phyloP scores from a whole-genome alignment of 495 filamentous ascomycete species.

The Letharia lupina region DNA sequence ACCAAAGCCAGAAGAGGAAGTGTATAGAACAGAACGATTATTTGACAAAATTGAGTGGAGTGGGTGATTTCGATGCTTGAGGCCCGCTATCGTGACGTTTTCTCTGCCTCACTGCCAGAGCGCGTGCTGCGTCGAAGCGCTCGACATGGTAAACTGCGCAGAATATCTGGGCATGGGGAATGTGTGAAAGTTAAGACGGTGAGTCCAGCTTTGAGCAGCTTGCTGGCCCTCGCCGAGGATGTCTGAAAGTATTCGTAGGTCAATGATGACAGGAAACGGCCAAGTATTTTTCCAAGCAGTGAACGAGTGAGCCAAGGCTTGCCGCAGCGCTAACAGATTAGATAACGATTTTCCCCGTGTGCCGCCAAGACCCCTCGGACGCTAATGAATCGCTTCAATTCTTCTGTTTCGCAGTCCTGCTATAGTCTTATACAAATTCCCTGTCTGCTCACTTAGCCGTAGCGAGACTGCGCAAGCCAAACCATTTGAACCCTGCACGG shows the following conservation, averaged over 20 bases:
- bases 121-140: background rate
- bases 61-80: constrained; percentile 3
- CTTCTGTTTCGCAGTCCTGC: background rate
- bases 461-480: too few relatives aligned
- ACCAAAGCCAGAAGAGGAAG: background rate
- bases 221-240: background rate
- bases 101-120: constrained; percentile 9
- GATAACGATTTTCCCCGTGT: background rate
- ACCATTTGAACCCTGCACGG: background rate
- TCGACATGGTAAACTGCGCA: background rate
- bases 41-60: constrained; percentile 10
- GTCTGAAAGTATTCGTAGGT: background rate
- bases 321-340: background rate
- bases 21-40: background rate
- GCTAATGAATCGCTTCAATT: background rate
- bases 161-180: background rate
- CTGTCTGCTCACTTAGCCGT: too few relatives aligned
- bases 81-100: constrained; percentile 15
- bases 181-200: background rate
- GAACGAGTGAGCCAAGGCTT: background rate
- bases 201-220: background rate
- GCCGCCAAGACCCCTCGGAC: too few relatives aligned
- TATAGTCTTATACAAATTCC: too few relatives aligned
- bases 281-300: background rate
- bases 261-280: constrained; percentile 12